Base-by-base conservation (phyloP, 371 early-diverging fungal genomes). In the Mortierella sp. region DNA sequence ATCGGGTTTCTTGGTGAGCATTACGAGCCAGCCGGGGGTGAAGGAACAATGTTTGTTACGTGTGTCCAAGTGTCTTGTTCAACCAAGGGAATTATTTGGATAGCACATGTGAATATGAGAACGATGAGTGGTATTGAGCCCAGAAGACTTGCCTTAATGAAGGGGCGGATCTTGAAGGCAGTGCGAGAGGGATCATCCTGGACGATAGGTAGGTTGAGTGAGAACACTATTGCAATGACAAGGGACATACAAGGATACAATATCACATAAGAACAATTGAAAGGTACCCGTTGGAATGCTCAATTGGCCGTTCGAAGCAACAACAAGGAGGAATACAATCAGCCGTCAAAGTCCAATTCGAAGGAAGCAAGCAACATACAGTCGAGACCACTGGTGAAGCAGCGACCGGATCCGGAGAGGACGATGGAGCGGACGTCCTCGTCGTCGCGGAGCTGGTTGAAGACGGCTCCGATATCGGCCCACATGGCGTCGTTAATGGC, bases 301-400 rank as follows among this genome's bases (percentile, higher is more conserved):
- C 16, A 28, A 48, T 68, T 31, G 48, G 14, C 9, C 11, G 60
- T 58, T 28, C n/a, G 13, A 31, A 34, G 34, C 6, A 54, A 44
- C 6, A 54, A 44, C n/a, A 3, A 28, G 42, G 0, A 52, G 7
- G 28, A 70, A 9, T 21, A 1, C 3, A 19, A 26, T 11, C 13
- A 44, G 28, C 3, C 5, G 0, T 2, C 3, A 57, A 47, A 3
- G 42, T 38, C n/a, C 45, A 11, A 44, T 34, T 28, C 47, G 8
- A 44, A 13, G 14, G 47, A 21, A 9, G n/a, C 2, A 57, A 26
- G 45, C 24, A 28, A n/a, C 90, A 90, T 94, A 93, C 95, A 89
- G 78, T 98, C 99, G 42, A 98, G 89, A n/a, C 98, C 98, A 58
- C 97, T 96, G 28, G 96, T 95, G 82, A 98, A 98, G 84, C 94